phyloP scores from a whole-genome alignment of 2,329 filamentous ascomycete genomes.

The Diplodia sapinea region DNA sequence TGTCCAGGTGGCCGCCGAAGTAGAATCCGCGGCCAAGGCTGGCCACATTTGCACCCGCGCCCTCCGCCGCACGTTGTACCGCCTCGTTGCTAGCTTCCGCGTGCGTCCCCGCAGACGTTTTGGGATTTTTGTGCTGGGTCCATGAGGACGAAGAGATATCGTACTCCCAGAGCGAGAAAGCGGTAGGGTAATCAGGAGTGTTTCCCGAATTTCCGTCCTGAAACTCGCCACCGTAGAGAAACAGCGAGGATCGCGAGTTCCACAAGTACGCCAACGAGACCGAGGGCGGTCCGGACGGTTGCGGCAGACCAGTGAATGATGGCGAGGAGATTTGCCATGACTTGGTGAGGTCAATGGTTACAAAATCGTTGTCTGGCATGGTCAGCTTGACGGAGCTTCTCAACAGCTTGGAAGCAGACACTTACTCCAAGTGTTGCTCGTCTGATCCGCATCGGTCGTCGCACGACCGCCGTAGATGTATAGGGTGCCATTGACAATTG shows the following conservation, averaged over 20 bases:
- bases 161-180: conserved; percentile 74
- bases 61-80: conserved; percentile 74
- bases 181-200: conserved; percentile 62
- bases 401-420: conserved; percentile 15
- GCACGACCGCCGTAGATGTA: conserved; percentile 78
- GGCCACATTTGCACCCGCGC: conserved; percentile 72
- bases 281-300: conserved; percentile 71
- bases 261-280: conserved; percentile 77
- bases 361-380: conserved; percentile 69
- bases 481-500: conserved; percentile 74
- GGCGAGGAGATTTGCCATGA: conserved; percentile 73
- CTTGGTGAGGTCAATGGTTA: conserved; percentile 72
- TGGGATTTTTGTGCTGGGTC: conserved; percentile 66
- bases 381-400: conserved; percentile 24
- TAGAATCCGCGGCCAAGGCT: conserved; percentile 76
- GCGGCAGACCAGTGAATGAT: conserved; percentile 65
- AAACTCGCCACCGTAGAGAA: conserved; percentile 76
- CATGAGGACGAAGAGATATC: conserved; percentile 64
- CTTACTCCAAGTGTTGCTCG: conserved; percentile 72
- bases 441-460: conserved; percentile 63
- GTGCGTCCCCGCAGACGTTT: conserved; percentile 67
- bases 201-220: conserved; percentile 55
- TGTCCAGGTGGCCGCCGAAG: conserved; percentile 78
- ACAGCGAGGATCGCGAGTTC: conserved; percentile 73
- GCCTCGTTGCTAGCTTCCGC: conserved; percentile 61